Conservation (phyloP, 1,284 basidiomycete genomes). For the Cutaneotrichosporon sp. region DNA sequence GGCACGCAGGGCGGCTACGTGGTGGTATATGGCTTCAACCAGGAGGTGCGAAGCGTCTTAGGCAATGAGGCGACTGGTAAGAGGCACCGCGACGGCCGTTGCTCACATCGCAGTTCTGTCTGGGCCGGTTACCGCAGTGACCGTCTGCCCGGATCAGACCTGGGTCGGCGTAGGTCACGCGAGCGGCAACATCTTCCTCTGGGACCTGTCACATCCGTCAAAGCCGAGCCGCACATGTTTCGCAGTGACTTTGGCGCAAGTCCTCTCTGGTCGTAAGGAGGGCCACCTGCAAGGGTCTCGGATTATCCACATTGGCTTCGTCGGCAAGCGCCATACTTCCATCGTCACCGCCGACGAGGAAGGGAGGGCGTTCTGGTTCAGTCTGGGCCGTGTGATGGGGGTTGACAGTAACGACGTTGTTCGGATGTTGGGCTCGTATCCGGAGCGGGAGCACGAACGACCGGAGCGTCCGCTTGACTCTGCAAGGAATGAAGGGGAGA, state of each 20-base stretch:
- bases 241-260: conserved; percentile 50
- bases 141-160: conserved; percentile 90
- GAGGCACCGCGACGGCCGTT: conserved; percentile 31
- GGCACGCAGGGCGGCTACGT: conserved; percentile 78
- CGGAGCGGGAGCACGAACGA: conserved; percentile 56
- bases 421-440: conserved; percentile 89
- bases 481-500: not conserved
- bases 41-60: conserved; percentile 75
- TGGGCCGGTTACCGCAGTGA: conserved; percentile 84
- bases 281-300: conserved; percentile 83
- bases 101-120: conserved; percentile 44
- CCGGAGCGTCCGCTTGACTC: conserved; percentile 2
- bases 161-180: conserved; percentile 87
- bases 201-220: conserved; percentile 69
- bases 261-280: conserved; percentile 80
- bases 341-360: conserved; percentile 87
- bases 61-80: conserved; percentile 67
- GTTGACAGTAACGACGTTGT: conserved; percentile 93
- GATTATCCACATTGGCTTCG: conserved; percentile 84
- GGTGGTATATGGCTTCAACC: conserved; percentile 86
- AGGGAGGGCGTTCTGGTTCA: conserved; percentile 94
- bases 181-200: conserved; percentile 81
- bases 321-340: conserved; percentile 91
- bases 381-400: conserved; percentile 89
- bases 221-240: conserved; percentile 51